A percentile compares a stretch with the other conserved stretches of the same genome.
phyloP scores from a whole-genome alignment of 345 rosid genomes.

The Zanthoxylum bungeanum region DNA sequence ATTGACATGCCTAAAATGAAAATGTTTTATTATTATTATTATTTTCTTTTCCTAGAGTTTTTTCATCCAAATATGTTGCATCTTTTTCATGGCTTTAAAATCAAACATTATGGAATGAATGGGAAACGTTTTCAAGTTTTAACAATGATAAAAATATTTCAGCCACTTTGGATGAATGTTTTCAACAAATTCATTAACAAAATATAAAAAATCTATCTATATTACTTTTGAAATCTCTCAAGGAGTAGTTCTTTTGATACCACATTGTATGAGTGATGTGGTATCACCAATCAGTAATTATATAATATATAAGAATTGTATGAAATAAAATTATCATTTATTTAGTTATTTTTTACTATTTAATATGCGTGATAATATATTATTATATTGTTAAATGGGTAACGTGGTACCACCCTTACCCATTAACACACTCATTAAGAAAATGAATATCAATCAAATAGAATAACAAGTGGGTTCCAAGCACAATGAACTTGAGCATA shows the following conservation, averaged over 20 bases:
- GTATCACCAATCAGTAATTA: no score
- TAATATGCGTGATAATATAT: no score
- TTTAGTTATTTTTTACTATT: no score
- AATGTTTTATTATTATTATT: background rate
- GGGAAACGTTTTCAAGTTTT: background rate
- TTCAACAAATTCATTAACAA: background rate
- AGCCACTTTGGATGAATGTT: background rate
- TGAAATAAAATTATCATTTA: no score
- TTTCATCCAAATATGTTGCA: background rate
- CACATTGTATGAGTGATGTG: no score
- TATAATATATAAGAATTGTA: no score
- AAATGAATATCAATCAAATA: background rate
- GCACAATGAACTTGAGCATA: background rate
- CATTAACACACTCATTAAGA: no score
- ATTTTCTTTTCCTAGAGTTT: background rate
- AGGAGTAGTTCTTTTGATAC: no score
- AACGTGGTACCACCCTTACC: no score
- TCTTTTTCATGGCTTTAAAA: background rate
- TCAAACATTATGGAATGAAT: background rate
- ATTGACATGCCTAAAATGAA: background rate
- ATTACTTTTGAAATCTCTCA: background rate
- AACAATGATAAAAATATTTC: background rate
- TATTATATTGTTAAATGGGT: no score
- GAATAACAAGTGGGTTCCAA: background rate
- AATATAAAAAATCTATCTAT: no score